Percentiles rank a stretch among this genome's conserved stretches.
These are phyloP conservation scores for Rhododendron mucronatum DNA, from an alignment of 148 eudicot species.

Conservation along the genomic window DNA sequence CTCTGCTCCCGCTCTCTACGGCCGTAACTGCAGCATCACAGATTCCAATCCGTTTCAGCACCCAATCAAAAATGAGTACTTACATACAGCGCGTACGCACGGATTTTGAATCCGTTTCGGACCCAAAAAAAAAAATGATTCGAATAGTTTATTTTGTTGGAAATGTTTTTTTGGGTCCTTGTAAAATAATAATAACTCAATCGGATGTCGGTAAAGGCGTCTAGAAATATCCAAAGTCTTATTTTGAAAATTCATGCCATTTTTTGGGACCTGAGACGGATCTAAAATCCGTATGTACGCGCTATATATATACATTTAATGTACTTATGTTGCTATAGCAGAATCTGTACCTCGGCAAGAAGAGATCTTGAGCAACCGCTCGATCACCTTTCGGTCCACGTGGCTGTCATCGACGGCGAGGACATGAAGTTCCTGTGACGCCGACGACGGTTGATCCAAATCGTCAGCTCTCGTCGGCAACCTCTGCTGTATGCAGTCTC, in stretches of 20 bases:
- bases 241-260: background rate
- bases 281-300: background rate
- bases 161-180: too few species aligned
- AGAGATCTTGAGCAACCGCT: conserved; percentile 47
- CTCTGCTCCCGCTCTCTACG: conserved; percentile 55
- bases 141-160: too few species aligned
- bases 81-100: too few species aligned
- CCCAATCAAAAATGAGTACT: background rate
- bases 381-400: conserved; percentile 59
- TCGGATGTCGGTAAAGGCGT: background rate
- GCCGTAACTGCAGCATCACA: conserved; percentile 32
- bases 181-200: too few species aligned
- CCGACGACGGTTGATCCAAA: background rate
- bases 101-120: too few species aligned
- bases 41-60: background rate
- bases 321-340: background rate
- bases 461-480: background rate
- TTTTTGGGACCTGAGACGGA: background rate
- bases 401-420: conserved; percentile 65
- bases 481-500: background rate
- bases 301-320: too few species aligned
- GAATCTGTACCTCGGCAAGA: conserved; percentile 42
- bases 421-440: conserved; percentile 40
- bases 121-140: too few species aligned
- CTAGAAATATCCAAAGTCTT: too few species aligned